Base-by-base conservation (phyloP, 2,329 filamentous ascomycete species). In the Fusarium robinianum region DNA sequence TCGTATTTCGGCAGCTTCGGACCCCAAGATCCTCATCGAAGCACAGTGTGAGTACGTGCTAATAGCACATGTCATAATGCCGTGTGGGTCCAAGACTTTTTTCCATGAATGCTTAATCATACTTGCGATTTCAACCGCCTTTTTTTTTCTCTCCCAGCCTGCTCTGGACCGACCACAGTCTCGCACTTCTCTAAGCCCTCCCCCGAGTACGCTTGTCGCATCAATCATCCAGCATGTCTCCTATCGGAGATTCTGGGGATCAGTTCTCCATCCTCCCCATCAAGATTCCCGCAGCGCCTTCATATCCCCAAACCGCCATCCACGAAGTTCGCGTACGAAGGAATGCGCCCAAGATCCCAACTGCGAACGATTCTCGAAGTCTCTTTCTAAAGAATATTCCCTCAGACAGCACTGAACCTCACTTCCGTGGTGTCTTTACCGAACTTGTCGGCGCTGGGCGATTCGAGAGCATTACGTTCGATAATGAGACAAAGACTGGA, bases 361-460 rank as follows among this genome's bases (percentile, higher is more conserved):
- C 86, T 6, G 75, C 79, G 41, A 79, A 87, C 67, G 87, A 92
- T 58, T 73, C 81, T 11, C 84, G 91, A 58, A 90, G 88, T 49
- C 77, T 99, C 12, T 99, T 96, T 69, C 66, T 95, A n/a, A 87
- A 91, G 53, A 97, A 99, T 62, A 72, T 95, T 1, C 94, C 94
- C 6, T 76, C 86, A 51, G 91, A 96, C 64, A 85, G 89, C 46
- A 95, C 89, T 5, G 84, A 89, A 43, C 67, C 75, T 1, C 88
- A 91, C 60, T 77, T 97, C 27, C 84, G 89, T 30, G 76, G 83
- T 27, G 72, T 97, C 0, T 95, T 97, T 57, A 72, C 81, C 1
- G 74, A 78, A 1, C 79, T 95, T 11, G 77, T 96, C 0, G 87
- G 88, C 7, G 83, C 86, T 1, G 88, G 87, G 3, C 79, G 87